A percentile compares a stretch with the other conserved stretches of the same genome.
Evolutionary conservation across 805 yeast species (phyloP).

Genomic region (Zygosaccharomyces rouxii): DNA sequence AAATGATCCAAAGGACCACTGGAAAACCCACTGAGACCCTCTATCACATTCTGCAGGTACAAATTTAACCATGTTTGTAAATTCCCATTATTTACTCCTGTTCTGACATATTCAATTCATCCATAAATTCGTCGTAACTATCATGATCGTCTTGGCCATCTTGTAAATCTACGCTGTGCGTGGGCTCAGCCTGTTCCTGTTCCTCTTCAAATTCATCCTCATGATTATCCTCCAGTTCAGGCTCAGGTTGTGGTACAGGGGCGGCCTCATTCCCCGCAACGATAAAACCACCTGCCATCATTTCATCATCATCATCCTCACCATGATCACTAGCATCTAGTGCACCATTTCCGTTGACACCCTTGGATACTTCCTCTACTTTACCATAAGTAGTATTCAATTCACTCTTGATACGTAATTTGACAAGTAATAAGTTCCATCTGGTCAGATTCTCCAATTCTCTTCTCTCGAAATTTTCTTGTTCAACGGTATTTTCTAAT

Average conservation of each 20-base stretch:
- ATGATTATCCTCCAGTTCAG: not conserved
- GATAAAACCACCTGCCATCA: slow-evolving; percentile 16
- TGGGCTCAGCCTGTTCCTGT: not conserved
- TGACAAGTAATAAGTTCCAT: slow-evolving; percentile 34
- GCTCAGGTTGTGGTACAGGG: not conserved
- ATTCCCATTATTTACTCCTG: slow-evolving; percentile 1
- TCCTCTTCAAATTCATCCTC: slow-evolving; percentile 5
- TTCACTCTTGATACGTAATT: slow-evolving; percentile 35
- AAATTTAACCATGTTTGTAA: not conserved
- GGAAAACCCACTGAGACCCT: not conserved
- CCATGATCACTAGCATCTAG: not conserved
- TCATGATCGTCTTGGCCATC: slow-evolving; percentile 16
- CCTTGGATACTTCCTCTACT: slow-evolving; percentile 15
- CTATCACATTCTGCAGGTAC: not conserved
- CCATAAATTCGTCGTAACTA: slow-evolving; percentile 34
- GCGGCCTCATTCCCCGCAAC: not conserved
- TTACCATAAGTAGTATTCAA: slow-evolving; percentile 46
- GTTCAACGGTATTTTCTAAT: slow-evolving; percentile 25
- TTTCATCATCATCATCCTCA: slow-evolving; percentile 6
- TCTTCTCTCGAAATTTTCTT: slow-evolving; percentile 40
- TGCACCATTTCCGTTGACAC: not conserved
- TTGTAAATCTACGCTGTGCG: not conserved
- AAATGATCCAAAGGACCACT: not conserved
- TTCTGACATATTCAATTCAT: slow-evolving; percentile 25
- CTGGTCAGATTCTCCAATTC: slow-evolving; percentile 46